Evolutionary conservation across 371 early-diverging fungal species (phyloP).

Genomic region (Lichtheimia ornata): DNA sequence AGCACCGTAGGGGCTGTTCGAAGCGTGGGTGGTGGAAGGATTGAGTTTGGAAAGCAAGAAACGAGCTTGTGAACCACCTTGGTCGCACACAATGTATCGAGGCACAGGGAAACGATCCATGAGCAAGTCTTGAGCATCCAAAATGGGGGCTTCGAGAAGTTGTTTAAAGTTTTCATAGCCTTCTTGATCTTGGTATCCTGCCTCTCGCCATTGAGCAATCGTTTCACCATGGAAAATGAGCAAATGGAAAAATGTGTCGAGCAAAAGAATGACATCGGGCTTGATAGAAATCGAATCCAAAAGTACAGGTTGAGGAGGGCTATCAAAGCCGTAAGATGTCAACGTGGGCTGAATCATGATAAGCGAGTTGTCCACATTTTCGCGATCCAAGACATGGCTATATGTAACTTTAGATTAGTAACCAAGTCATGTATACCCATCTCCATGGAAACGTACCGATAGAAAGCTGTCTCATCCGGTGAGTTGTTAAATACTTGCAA

Average conservation of each 20-base stretch:
- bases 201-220: slow-evolving; percentile 71
- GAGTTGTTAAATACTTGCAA: slow-evolving; percentile 99
- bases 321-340: slow-evolving; percentile 91
- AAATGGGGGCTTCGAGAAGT: slow-evolving; percentile 87
- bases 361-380: slow-evolving; percentile 94
- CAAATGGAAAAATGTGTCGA: slow-evolving; percentile 90
- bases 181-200: slow-evolving; percentile 52
- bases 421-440: no score
- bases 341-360: slow-evolving; percentile 99
- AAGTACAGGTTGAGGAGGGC: slow-evolving; percentile 92
- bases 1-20: slow-evolving; percentile 67
- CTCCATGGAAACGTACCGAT: slow-evolving; percentile 46
- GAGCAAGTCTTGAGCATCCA: slow-evolving; percentile 90
- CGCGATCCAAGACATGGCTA: slow-evolving; percentile 91
- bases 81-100: slow-evolving; percentile 97
- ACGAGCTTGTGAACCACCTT: slow-evolving; percentile 98
- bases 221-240: slow-evolving; percentile 54
- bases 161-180: slow-evolving; percentile 85
- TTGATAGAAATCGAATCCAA: slow-evolving; percentile 97
- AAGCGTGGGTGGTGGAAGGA: slow-evolving; percentile 94
- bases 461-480: slow-evolving; percentile 99
- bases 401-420: no score
- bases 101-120: slow-evolving; percentile 98
- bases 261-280: slow-evolving; percentile 93
- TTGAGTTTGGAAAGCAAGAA: slow-evolving; percentile 99